Base-by-base conservation (phyloP, 2,329 filamentous ascomycete genomes). In the Metarhizium rileyi region DNA sequence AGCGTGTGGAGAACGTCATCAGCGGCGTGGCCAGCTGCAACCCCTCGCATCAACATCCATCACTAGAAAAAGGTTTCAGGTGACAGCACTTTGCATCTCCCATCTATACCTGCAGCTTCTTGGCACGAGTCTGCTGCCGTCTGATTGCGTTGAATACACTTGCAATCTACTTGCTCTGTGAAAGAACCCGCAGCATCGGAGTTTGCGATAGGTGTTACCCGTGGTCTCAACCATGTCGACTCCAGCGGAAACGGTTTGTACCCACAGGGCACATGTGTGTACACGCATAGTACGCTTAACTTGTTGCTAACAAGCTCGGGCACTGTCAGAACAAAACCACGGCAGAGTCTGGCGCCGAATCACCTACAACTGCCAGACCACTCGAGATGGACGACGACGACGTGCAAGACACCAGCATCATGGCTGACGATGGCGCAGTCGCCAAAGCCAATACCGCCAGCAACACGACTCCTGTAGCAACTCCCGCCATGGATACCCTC, bases 371-470 rank as follows among this genome's bases (percentile, higher is more conserved):
- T 42, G 81, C 75, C 48, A 70, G 74, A 58, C 81, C 81, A 7
- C 72, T 84, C 61, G 81, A 84, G 53, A 76, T 84, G 70, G 81
- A 86, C 61, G 83, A 87, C 70, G 82, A 86, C 59, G 83, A 84
- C 60, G 67, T 80, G 47, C 81, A 83, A 61, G 83, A 86, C 57
- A 71, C 76, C 5, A 74, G 73, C 52, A 61, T 77, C 25, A 59
- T 73, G 50, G 68, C 65, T 52, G 71, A 71, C 52, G 75, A 77
- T 45, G 59, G 50, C 43, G 54, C 52, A 28, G 55, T 58, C 45
- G 60, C 58, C 50, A 61, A 56, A 46, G 48, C 41, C 18, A 28
- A 7, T 4, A 28, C 38, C 18, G 20, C 18, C 14, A 4, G 42
- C 10, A 48, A 27, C 12, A 45, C 41, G 25, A 14, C 33, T 8